Percentiles rank a stretch among this genome's conserved stretches.
Conservation (phyloP, 805 yeast species). For the Barnettozyma californica region DNA sequence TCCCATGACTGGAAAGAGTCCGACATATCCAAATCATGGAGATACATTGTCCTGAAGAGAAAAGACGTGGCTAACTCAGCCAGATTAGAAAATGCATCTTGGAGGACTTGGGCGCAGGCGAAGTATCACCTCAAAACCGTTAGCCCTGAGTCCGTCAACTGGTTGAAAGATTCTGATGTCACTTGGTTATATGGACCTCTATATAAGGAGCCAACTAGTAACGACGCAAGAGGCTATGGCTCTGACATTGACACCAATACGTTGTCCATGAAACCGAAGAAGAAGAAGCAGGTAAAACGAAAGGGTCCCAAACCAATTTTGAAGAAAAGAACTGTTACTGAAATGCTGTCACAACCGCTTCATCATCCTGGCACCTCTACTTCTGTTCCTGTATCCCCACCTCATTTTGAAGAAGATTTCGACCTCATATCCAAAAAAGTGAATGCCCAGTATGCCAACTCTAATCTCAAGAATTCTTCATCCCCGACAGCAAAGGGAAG, state of each 20-base stretch:
- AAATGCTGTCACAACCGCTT: constrained; percentile 59
- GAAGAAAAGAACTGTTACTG: constrained; percentile 81
- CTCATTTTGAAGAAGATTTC: constrained; percentile 24
- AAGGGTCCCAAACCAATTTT: constrained; percentile 71
- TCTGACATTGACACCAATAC: constrained; percentile 33
- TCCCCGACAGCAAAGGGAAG: neutral
- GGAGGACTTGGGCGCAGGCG: constrained; percentile 98
- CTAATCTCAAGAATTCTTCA: neutral
- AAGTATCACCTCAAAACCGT: constrained; percentile 73
- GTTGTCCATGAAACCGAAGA: constrained; percentile 17
- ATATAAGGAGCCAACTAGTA: constrained; percentile 19
- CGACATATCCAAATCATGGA: constrained; percentile 93
- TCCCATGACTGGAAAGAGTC: constrained; percentile 94
- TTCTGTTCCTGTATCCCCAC: constrained; percentile 19
- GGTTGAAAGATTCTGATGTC: constrained; percentile 96
- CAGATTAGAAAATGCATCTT: constrained; percentile 81
- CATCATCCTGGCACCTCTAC: constrained; percentile 4
- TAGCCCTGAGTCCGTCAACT: constrained; percentile 85
- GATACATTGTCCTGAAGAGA: constrained; percentile 78
- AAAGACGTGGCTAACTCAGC: constrained; percentile 82
- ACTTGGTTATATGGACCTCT: constrained; percentile 96
- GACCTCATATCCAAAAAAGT: constrained; percentile 22
- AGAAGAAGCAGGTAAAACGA: constrained; percentile 10
- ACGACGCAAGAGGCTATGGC: constrained; percentile 29
- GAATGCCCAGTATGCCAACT: constrained; percentile 21